Conservation (phyloP, 176 grass and related monocot genomes). For the Saccharum spontaneum region DNA sequence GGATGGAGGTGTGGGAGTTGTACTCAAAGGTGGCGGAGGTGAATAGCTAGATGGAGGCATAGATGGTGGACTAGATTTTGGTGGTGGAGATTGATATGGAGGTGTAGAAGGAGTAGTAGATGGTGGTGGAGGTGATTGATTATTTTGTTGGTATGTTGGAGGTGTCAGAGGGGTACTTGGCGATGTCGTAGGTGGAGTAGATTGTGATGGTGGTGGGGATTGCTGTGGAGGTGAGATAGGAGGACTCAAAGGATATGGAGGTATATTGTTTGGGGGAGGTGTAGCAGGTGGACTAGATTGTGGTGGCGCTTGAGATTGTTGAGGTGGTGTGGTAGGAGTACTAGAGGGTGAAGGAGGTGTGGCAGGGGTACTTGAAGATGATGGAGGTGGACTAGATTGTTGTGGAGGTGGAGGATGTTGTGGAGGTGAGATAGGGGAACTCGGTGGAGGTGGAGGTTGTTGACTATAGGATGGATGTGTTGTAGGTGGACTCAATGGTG, state of each 20-base stretch:
- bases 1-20: not conserved
- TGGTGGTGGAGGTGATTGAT: no score
- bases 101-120: no score
- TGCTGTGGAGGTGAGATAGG: no score
- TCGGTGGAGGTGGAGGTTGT: not conserved
- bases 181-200: no score
- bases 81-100: no score
- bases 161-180: no score
- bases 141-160: no score
- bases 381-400: not conserved
- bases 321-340: not conserved
- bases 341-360: not conserved
- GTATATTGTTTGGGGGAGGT: no score
- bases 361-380: not conserved
- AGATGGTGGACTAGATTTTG: no score
- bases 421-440: not conserved
- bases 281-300: not conserved
- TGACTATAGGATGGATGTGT: not conserved
- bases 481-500: not conserved
- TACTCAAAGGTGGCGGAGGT: not conserved
- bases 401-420: not conserved
- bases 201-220: no score
- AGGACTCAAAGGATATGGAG: no score
- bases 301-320: not conserved
- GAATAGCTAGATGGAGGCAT: no score